Base-by-base conservation (phyloP, 2,329 filamentous ascomycete species). In the Calonectria hongkongensis region DNA sequence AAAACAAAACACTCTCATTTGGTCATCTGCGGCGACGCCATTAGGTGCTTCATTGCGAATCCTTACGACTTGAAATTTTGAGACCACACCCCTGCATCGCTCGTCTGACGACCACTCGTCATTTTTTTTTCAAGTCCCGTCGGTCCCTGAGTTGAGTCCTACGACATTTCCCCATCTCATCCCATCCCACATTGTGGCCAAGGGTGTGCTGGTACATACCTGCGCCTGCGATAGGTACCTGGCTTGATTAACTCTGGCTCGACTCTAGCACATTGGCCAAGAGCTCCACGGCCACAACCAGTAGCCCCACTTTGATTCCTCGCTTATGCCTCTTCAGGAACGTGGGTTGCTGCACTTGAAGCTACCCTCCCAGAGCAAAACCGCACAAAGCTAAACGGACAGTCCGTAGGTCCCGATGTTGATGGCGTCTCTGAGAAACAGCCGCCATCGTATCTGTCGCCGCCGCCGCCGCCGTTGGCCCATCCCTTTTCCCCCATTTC, bases 281-380 rank as follows among this genome's bases (percentile, higher is more conserved):
- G 47, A 48, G 68, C 54, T 64, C 60, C 68, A 65, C 28, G 51
- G 12, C 39, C 64, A 69, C 43, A 51, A 68, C 71, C 73, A 72
- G 71, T 70, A 71, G 72, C 71, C 68, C 78, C 78, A 79, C 75
- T 68, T 36, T 33, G 65, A 74, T 74, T 78, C 73, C 76, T 77
- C 78, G 78, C 78, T 79, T 78, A 68, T 66, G 21, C 73, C 72
- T 64, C 67, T 78, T 76, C 72, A 78, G 78, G 75, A 78, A 79
- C 75, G 70, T 75, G 72, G 76, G 73, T 73, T 73, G 48, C 70
- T 75, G 74, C 72, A 71, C 39, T 66, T 60, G 43, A 66, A 56
- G 54, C 51, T 66, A 66, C 63, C 62, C 56, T 63, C n/a, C 50
- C 62, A 65, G 51, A 48, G 58, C 25, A 54, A 60, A 68, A 65